phyloP scores from a whole-genome alignment of 1,284 basidiomycete species.

The Heterobasidion occidentale region DNA sequence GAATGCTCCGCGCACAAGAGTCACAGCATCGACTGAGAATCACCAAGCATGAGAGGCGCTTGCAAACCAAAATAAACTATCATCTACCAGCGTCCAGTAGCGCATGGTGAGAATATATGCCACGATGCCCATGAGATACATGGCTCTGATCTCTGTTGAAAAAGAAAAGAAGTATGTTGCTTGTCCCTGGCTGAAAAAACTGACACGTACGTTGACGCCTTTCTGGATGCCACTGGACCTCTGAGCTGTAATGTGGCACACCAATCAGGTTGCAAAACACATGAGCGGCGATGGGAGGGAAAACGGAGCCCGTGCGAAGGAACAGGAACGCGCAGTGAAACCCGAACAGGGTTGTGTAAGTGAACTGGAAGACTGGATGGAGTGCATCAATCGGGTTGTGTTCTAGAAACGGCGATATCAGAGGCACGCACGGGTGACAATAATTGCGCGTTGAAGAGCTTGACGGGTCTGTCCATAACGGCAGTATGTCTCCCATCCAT shows the following conservation, averaged over 20 bases:
- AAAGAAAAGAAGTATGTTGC: not conserved
- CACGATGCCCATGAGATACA: slow-evolving; percentile 22
- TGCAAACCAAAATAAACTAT: not conserved
- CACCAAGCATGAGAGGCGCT: too few relatives aligned
- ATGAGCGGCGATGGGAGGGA: slow-evolving; percentile 68
- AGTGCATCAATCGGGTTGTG: slow-evolving; percentile 1
- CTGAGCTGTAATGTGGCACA: slow-evolving; percentile 47
- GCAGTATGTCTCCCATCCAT: slow-evolving; percentile 80
- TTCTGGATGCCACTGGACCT: slow-evolving; percentile 22
- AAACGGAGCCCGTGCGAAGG: slow-evolving; percentile 65
- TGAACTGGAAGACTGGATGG: slow-evolving; percentile 71
- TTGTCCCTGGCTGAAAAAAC: not conserved
- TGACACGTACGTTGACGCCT: slow-evolving; percentile 18
- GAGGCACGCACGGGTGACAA: slow-evolving; percentile 48
- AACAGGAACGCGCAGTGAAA: slow-evolving; percentile 85
- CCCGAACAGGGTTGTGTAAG: slow-evolving; percentile 90
- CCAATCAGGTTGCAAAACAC: slow-evolving; percentile 95
- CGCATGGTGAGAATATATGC: slow-evolving; percentile 24
- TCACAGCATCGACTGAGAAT: too few relatives aligned
- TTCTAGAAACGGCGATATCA: not conserved
- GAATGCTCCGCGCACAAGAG: too few relatives aligned
- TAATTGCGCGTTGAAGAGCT: slow-evolving; percentile 56
- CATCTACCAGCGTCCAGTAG: slow-evolving; percentile 16
- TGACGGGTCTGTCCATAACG: slow-evolving; percentile 53
- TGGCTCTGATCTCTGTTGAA: slow-evolving; percentile 18